phyloP scores from a whole-genome alignment of 2,329 filamentous ascomycete species.

The Epichloe amarillans region DNA sequence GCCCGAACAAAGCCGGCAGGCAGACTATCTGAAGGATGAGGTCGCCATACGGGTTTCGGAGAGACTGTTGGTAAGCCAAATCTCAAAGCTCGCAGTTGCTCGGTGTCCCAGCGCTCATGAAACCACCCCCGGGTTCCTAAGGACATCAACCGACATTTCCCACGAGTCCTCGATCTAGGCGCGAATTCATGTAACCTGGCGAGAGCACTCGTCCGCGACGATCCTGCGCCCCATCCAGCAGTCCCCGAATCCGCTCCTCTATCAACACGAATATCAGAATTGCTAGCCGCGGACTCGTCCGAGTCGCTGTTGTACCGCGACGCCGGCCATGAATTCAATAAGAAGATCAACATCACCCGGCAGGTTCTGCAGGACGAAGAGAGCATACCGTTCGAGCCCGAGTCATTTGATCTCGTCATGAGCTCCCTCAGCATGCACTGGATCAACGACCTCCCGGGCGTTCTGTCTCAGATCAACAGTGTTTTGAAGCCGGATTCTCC shows the following conservation, averaged over 20 bases:
- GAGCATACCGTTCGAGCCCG: constrained; percentile 58
- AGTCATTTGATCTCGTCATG: constrained; percentile 78
- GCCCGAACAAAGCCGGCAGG: constrained; percentile 57
- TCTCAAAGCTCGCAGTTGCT: no score
- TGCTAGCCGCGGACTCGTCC: constrained; percentile 76
- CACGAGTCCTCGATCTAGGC: constrained; percentile 77
- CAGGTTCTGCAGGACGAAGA: constrained; percentile 65
- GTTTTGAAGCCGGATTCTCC: constrained; percentile 81
- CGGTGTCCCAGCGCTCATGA: neutral
- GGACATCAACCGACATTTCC: constrained; percentile 87
- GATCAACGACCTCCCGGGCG: constrained; percentile 88
- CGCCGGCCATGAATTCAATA: constrained; percentile 59
- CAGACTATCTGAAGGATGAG: constrained; percentile 90
- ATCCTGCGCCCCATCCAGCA: constrained; percentile 48
- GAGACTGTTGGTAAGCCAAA: constrained; percentile 53
- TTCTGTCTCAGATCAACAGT: constrained; percentile 73
- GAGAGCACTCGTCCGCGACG: constrained; percentile 58
- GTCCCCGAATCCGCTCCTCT: constrained; percentile 51
- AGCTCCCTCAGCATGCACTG: constrained; percentile 87
- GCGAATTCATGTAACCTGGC: constrained; percentile 95
- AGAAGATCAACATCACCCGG: constrained; percentile 56
- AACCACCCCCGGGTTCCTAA: constrained; percentile 17
- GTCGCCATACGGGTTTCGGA: constrained; percentile 76
- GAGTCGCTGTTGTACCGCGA: constrained; percentile 69
- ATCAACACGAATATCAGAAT: constrained; percentile 53